phyloP scores from a whole-genome alignment of 352 stramenopile genomes.

The Globisporangium cystogenes region DNA sequence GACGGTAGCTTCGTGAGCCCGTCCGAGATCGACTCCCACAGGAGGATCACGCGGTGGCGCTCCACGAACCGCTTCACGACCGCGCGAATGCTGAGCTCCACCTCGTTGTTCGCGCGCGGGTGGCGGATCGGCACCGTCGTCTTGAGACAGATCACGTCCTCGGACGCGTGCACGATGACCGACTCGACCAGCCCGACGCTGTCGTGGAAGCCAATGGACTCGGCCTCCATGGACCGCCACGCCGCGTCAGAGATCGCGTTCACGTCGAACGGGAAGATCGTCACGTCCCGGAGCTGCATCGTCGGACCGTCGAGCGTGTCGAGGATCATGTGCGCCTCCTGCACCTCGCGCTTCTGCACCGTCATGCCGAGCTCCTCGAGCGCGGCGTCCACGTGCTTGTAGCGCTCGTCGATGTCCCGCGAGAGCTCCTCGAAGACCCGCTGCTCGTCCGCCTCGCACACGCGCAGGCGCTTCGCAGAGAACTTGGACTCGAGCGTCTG shows the following conservation, averaged over 20 bases:
- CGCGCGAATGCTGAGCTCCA: conserved; percentile 25
- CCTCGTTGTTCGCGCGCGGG: conserved; percentile 21
- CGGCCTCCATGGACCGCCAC: conserved; percentile 33
- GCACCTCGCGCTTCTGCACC: conserved; percentile 31
- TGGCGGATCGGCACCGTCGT: conserved; percentile 30
- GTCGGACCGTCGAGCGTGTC: conserved; percentile 35
- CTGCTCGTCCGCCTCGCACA: conserved; percentile 30
- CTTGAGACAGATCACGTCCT: conserved; percentile 34
- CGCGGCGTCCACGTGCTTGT: conserved; percentile 32
- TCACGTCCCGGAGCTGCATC: conserved; percentile 46
- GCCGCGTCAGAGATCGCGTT: conserved; percentile 21
- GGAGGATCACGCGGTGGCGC: conserved; percentile 30
- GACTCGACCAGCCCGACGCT: conserved; percentile 17
- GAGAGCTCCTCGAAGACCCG: conserved; percentile 30
- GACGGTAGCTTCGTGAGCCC: conserved; percentile 12
- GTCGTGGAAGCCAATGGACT: conserved; percentile 25
- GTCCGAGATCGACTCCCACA: conserved; percentile 48
- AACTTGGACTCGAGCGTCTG: conserved; percentile 15
- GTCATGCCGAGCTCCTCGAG: conserved; percentile 35
- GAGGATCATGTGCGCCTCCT: conserved; percentile 47
- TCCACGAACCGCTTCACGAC: conserved; percentile 40
- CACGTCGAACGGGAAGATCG: conserved; percentile 46
- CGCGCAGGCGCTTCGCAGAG: conserved; percentile 18
- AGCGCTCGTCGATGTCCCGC: conserved; percentile 20
- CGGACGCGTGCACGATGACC: conserved; percentile 9